Base-by-base conservation (phyloP, 163 green algal genomes). In the Volvox carteri region DNA sequence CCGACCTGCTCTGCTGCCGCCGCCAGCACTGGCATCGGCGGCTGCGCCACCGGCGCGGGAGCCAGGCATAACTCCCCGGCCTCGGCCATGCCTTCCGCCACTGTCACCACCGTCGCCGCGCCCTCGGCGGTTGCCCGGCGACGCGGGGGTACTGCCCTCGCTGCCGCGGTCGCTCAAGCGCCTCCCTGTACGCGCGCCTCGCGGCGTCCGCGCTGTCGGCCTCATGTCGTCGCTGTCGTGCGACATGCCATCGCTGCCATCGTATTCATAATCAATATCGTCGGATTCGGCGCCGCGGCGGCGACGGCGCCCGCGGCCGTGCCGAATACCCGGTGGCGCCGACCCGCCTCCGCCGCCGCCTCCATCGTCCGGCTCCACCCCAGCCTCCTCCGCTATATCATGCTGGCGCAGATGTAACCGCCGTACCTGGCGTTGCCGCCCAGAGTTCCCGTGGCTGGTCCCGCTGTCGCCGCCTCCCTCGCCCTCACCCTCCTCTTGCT, bases 91-190 rank as follows among this genome's bases (percentile, higher is more conserved):
- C 4, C 42, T 46, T 39, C 42, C 60, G 46, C 46, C 6, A 33
- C 56, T 7, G 25, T 28, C 78, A 41, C 60, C 58, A 39, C 44
- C 30, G 65, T 44, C 80, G 46, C 56, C 48, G 65, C 79, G 44
- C 42, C 60, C 79, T 18, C 41, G 73, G 44, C 73, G 73, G 25
- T 78, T 18, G 16, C 42, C 44, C 3, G 48, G 67, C 11, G 75
- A 35, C 1, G 81, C 65, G 0, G 67, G 81, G 8, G 81, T 87
- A 67, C 81, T 87, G 46, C 81, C 81, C 35, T 87, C 81, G 67
- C 81, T 87, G 81, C 81, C 81, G 33, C 65, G 65, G 46, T 87
- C 81, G 46, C 81, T 87, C n/a, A 56, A 28, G 33, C n/a, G 54
- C 28, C 39, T 44, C 18, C 46, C 30, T 23, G 33, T 35, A 25